Percentiles rank a stretch among this genome's conserved stretches.
These are phyloP conservation scores for Didymella sp. DNA, from an alignment of 2,329 filamentous ascomycete species.

Conservation along the genomic window DNA sequence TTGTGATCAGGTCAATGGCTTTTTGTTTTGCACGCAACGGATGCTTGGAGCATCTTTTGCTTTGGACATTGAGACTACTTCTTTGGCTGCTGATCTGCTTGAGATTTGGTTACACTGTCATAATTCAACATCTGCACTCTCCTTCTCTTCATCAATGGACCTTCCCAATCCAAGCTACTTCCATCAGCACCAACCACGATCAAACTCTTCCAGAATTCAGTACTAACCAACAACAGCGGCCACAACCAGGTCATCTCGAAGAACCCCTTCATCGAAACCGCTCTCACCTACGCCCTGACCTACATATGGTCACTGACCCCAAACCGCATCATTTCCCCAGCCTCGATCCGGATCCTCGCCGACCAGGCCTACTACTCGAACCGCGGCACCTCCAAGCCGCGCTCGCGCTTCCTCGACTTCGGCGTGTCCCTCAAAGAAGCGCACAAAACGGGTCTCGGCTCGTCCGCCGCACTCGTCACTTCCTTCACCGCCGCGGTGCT, in stretches of 20 bases:
- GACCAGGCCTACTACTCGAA: conserved; percentile 95
- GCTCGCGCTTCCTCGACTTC: conserved; percentile 75
- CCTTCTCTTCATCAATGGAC: neutral
- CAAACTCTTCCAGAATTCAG: too few species aligned
- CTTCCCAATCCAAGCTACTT: too few species aligned
- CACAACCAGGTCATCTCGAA: conserved; percentile 54
- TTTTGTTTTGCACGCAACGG: too few species aligned
- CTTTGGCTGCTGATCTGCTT: too few species aligned
- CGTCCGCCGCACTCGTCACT: conserved; percentile 92
- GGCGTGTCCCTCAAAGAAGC: conserved; percentile 75
- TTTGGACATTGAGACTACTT: too few species aligned
- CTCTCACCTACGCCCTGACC: conserved; percentile 84
- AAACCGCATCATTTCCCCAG: conserved; percentile 66
- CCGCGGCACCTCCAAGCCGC: conserved; percentile 36
- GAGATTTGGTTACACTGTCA: too few species aligned
- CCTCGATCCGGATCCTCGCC: conserved; percentile 84
- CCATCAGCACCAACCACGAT: neutral
- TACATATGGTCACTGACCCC: conserved; percentile 68
- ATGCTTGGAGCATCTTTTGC: too few species aligned
- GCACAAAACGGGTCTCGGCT: conserved; percentile 95
- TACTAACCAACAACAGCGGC: conserved; percentile 31
- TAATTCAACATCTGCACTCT: neutral
- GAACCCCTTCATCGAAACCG: conserved; percentile 93
- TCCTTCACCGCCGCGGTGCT: conserved; percentile 80
- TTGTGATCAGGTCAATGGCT: neutral